phyloP scores from a whole-genome alignment of 2,329 filamentous ascomycete genomes.

The Aciculosporium take region DNA sequence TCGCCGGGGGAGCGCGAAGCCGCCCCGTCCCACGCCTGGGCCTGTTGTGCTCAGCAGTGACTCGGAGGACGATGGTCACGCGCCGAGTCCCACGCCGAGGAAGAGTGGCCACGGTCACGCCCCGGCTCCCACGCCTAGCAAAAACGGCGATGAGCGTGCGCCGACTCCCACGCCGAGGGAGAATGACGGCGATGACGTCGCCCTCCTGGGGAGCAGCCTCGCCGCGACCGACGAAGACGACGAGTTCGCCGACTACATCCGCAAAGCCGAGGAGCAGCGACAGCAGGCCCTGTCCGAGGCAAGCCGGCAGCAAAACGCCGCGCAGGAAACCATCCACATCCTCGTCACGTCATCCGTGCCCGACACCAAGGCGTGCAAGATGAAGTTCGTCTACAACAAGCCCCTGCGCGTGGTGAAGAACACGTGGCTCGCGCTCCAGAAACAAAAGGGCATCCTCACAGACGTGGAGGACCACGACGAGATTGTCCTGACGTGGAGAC shows the following conservation, averaged over 20 bases:
- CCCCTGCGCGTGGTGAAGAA: conserved; percentile 51
- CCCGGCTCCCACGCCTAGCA: conserved; percentile 14
- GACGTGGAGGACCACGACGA: conserved; percentile 29
- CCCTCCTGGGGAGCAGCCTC: conserved; percentile 13
- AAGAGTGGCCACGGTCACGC: conserved; percentile 11
- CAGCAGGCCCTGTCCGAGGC: conserved; percentile 12
- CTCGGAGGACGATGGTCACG: conserved; percentile 16
- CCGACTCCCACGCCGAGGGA: conserved; percentile 3
- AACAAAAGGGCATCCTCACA: conserved; percentile 22
- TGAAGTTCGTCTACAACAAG: conserved; percentile 54
- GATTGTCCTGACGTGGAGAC: conserved; percentile 69
- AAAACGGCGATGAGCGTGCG: conserved; percentile 21
- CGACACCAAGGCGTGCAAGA: conserved; percentile 38
- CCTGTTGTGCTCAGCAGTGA: conserved; percentile 18
- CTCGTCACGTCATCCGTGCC: conserved; percentile 49
- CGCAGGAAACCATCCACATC: conserved; percentile 17
- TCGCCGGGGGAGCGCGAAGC: background rate
- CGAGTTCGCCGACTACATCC: conserved; percentile 31
- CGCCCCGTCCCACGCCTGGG: background rate
- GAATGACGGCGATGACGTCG: conserved; percentile 12
- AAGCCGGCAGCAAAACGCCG: conserved; percentile 6
- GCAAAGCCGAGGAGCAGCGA: conserved; percentile 22
- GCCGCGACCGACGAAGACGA: conserved; percentile 22
- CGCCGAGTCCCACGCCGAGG: conserved; percentile 1
- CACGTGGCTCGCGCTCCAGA: conserved; percentile 55